phyloP scores from a whole-genome alignment of 1,284 basidiomycete genomes.

The Ustilago tritici region DNA sequence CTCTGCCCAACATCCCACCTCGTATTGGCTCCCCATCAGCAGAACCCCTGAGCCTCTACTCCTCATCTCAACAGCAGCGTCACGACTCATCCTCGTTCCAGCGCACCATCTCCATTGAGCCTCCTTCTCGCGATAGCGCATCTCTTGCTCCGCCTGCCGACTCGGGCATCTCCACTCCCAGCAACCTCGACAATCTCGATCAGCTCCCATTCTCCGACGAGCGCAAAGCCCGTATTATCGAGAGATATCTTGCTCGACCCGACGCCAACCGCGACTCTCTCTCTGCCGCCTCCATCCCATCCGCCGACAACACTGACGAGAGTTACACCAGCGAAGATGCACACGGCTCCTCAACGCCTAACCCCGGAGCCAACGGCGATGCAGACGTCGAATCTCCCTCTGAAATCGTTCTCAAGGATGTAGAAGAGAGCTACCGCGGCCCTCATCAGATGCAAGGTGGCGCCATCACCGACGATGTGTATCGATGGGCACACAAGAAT shows the following conservation, averaged over 20 bases:
- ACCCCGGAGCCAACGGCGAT: constrained; percentile 10
- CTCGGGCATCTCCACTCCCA: constrained; percentile 51
- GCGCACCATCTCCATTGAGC: constrained; percentile 31
- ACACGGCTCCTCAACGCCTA: constrained; percentile 25
- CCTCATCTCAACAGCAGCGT: constrained; percentile 44
- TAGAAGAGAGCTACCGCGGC: constrained; percentile 58
- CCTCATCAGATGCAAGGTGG: constrained; percentile 67
- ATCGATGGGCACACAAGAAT: constrained; percentile 68
- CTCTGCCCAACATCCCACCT: constrained; percentile 57
- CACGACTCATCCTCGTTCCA: constrained; percentile 36
- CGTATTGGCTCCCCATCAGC: constrained; percentile 51
- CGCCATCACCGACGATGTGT: constrained; percentile 67
- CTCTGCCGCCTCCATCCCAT: constrained; percentile 43
- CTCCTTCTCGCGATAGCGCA: constrained; percentile 39
- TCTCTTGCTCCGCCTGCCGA: constrained; percentile 47
- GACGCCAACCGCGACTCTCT: constrained; percentile 45
- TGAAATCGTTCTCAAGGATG: constrained; percentile 28
- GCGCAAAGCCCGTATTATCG: constrained; percentile 62
- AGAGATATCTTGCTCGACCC: constrained; percentile 52
- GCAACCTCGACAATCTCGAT: constrained; percentile 57
- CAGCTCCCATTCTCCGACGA: constrained; percentile 61
- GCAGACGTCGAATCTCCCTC: constrained; percentile 22
- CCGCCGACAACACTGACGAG: constrained; percentile 33
- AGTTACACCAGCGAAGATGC: constrained; percentile 18
- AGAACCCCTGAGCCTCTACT: constrained; percentile 37